phyloP scores from a whole-genome alignment of 169 alveolate species.

The Plasmodium vivax region DNA sequence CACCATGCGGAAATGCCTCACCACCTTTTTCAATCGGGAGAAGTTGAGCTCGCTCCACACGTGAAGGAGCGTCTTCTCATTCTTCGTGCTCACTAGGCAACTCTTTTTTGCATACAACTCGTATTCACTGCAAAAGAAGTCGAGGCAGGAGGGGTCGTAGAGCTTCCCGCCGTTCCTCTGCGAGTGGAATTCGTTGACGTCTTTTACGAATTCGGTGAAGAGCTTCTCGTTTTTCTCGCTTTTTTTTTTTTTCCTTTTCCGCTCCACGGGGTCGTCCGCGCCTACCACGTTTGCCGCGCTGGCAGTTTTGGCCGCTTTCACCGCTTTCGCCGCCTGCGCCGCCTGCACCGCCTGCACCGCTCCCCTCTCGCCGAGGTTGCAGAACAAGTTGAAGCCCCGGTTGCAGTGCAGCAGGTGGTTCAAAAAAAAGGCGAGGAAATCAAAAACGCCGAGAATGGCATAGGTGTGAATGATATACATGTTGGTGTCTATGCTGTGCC shows the following conservation, averaged over 20 bases:
- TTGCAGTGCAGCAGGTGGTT: slow-evolving; percentile 48
- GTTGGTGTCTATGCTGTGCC: slow-evolving; percentile 53
- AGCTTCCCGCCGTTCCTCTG: slow-evolving; percentile 14
- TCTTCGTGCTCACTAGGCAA: slow-evolving; percentile 15
- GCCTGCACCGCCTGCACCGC: neutral
- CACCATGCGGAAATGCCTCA: slow-evolving; percentile 33
- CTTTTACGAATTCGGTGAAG: slow-evolving; percentile 40
- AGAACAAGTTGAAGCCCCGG: slow-evolving; percentile 51
- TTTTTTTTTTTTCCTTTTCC: slow-evolving; percentile 2
- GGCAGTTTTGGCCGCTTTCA: neutral
- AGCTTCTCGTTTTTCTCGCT: slow-evolving; percentile 40
- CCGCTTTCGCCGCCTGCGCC: neutral
- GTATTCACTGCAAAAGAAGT: slow-evolving; percentile 62
- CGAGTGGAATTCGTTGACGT: neutral
- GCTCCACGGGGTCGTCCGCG: too few relatives aligned
- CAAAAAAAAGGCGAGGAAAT: slow-evolving; percentile 32
- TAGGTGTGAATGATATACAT: slow-evolving; percentile 50
- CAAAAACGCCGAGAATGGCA: slow-evolving; percentile 3
- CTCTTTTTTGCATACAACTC: slow-evolving; percentile 52
- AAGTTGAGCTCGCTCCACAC: slow-evolving; percentile 17
- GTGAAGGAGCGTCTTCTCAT: slow-evolving; percentile 25
- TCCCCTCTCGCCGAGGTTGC: slow-evolving; percentile 28
- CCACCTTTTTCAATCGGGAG: slow-evolving; percentile 20
- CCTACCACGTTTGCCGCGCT: too few relatives aligned
- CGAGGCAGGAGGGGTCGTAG: slow-evolving; percentile 1